Evolutionary conservation across 208 protist species (phyloP).

Genomic region (Acanthamoeba sp.): DNA sequence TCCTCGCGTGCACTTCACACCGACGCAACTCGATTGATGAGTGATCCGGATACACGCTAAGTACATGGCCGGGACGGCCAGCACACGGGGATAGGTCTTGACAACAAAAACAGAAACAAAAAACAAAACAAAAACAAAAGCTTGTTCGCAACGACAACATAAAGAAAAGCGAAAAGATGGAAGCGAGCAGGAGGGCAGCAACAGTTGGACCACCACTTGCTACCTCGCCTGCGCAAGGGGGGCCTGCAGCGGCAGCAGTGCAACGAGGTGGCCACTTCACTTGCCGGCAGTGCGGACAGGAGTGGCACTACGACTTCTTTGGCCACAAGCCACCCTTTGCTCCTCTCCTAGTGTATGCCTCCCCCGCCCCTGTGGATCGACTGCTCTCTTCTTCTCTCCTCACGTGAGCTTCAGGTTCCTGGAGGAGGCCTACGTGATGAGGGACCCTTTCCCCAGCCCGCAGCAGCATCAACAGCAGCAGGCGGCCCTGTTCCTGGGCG

Average conservation of each 20-base stretch:
- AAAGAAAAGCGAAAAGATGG: no score
- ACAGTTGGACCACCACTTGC: not conserved
- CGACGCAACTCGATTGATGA: no score
- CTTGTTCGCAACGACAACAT: no score
- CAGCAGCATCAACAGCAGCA: conserved; percentile 2
- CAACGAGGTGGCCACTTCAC: not conserved
- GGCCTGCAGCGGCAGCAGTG: not conserved
- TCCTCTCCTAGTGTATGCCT: not conserved
- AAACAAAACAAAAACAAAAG: no score
- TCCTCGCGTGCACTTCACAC: no score
- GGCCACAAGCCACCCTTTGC: conserved; percentile 45
- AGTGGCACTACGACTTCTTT: conserved; percentile 63
- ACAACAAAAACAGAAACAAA: no score
- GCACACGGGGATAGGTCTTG: no score
- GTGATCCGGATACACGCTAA: no score
- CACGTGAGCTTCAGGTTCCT: not conserved
- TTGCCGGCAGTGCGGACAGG: conserved; percentile 5
- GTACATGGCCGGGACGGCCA: no score
- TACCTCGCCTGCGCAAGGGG: no score
- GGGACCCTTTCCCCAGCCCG: conserved; percentile 35
- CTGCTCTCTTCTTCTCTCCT: not conserved
- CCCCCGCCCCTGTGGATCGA: not conserved
- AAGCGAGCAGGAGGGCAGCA: no score
- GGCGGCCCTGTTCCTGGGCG: conserved; percentile 14
- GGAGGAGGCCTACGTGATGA: conserved; percentile 70